A percentile compares a stretch with the other conserved stretches of the same genome.
These are phyloP conservation scores for Penicillium nucicola DNA, from an alignment of 495 filamentous ascomycete genomes.

Conservation along the genomic window DNA sequence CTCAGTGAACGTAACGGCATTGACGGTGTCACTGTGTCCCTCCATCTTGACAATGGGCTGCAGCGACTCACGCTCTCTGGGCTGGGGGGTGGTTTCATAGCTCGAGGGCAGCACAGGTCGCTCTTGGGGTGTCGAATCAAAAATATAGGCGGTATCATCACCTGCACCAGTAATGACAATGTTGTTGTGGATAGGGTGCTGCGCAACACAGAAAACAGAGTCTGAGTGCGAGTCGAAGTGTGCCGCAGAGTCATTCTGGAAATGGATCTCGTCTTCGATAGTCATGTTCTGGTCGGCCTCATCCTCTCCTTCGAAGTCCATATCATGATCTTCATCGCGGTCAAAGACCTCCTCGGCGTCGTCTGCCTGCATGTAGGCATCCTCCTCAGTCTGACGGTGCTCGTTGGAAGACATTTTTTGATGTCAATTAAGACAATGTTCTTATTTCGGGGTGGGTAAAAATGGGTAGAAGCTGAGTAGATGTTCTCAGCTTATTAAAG, in stretches of 20 bases:
- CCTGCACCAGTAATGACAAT: constrained; percentile 89
- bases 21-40: constrained; percentile 89
- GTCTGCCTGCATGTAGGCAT: constrained; percentile 60
- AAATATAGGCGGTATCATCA: constrained; percentile 76
- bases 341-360: constrained; percentile 70
- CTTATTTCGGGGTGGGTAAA: neutral
- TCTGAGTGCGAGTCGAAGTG: constrained; percentile 88
- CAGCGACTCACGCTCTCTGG: constrained; percentile 57
- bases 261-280: constrained; percentile 62
- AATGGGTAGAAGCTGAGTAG: neutral
- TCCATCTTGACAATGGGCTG: constrained; percentile 64
- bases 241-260: constrained; percentile 87
- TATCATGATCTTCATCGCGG: constrained; percentile 66
- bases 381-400: constrained; percentile 50
- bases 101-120: constrained; percentile 67
- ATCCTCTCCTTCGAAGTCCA: constrained; percentile 47
- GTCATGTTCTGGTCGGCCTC: constrained; percentile 53
- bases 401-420: constrained; percentile 47
- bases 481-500: neutral
- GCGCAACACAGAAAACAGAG: constrained; percentile 87
- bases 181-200: constrained; percentile 75
- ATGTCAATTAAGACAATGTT: neutral
- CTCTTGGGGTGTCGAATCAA: constrained; percentile 63
- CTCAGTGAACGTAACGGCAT: constrained; percentile 77
- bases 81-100: constrained; percentile 65